Base-by-base conservation (phyloP, 768 basidiomycete species). In the Rossbeevera mucosa region DNA sequence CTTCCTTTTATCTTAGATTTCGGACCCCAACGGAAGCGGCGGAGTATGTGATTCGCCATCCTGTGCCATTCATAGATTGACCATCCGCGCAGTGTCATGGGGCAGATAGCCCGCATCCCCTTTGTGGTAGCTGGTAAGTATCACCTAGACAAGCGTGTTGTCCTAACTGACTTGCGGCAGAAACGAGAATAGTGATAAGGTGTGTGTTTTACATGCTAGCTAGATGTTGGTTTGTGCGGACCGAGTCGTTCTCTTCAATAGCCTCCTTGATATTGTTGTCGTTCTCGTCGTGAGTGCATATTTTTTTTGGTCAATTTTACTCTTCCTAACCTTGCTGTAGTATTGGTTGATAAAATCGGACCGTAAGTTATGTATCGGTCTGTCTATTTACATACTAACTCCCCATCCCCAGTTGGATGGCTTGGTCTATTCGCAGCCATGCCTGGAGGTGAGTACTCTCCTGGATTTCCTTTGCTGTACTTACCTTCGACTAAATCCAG, bases 271-370 rank as follows among this genome's bases (percentile, higher is more conserved):
- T 9, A 1, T 56, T 22, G 30, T 28, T 4, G n/a, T 14, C 38
- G 20, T 59, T 18, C 2, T 61, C 29, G 44, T 54, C 13, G 62
- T 63, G 49, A 31, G 62, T 51, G 16, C 41, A 8, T 18, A 3
- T 28, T 42, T 22, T n/a, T 30, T 16, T 12, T 29, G 25, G 29
- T 11, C n/a, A n/a, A 12, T 40, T 18, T 5, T 21, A 4, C 12
- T 13, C 7, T 13, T 13, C 12, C 18, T 36, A 29, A 41, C 7
- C 6, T 8, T 4, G n/a, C 44, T 18, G 4, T 16, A 63, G 62
- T 63, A 58, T 31, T 64, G 56, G 56, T n/a, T 51, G 25, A 56
- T 56, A 8, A 59, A 18, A 46, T 21, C 48, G 6, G 53, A 54
- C 30, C 9, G 62, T 63, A 26, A 45, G 56, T 41, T 7, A 21